Base-by-base conservation (phyloP, 352 stramenopile genomes). In the Globisporangium canariense region DNA sequence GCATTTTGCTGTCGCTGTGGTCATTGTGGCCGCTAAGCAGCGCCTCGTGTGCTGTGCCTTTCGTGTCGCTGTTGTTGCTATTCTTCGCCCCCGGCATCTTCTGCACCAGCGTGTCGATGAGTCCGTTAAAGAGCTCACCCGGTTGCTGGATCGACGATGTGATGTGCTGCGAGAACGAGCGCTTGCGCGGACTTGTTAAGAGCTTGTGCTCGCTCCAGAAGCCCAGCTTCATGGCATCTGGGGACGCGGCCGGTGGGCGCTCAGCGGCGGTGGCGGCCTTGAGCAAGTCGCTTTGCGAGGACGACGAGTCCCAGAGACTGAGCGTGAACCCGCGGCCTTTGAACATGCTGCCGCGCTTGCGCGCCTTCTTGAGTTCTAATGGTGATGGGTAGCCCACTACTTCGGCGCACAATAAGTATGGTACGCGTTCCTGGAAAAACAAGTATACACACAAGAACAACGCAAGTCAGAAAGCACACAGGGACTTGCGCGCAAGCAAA, bases 151-250 rank as follows among this genome's bases (percentile, higher is more conserved):
- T 89, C 60, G 79, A 86, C n/a, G 74, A 80, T 10, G 79, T 79
- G 49, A 93, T 75, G 40, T 89, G 81, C 58, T 92, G 81, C n/a
- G 83, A 92, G 51, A 92, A 76, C 8, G 79, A 89, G 38, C 83
- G 81, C 38, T 86, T 73, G 38, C 83, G 84, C 36, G 83, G 83
- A 50, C 81, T 92, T 34, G 58, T 70, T 14, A 66, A 53, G 28
- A 77, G 81, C 41, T 88, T 86, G 9, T 79, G 84, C 52, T 92
- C 81, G 53, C 86, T 94, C 86, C 86, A 94, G 61, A 94, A 94
- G 18, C 86, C 86, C 2, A 94, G 73, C 54, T 81, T 83, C 2
- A 76, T 66, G 16, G 81, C 79, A 13, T 93, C 81, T 7, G 81
- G 78, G 5, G 80, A 91, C 56, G 77, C 70, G 36, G 79, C 71